Percentiles rank a stretch among this genome's conserved stretches.
Conservation (phyloP, 2,329 filamentous ascomycete species). For the Calonectria henricotiae region DNA sequence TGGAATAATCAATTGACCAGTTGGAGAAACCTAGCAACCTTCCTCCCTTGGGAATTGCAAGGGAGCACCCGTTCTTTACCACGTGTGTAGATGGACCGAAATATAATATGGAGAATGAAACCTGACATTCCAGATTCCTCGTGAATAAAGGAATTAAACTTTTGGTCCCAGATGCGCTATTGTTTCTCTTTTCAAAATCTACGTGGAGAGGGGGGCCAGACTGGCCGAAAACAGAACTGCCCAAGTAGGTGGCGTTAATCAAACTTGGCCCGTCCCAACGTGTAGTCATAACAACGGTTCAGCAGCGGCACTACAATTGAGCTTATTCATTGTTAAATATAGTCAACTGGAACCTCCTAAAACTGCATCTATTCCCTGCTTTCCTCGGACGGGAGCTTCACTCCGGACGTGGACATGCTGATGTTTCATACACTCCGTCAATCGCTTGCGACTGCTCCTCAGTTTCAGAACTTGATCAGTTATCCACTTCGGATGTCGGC, state of each 20-base stretch:
- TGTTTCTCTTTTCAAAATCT: too few relatives aligned
- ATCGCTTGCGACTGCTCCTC: too few relatives aligned
- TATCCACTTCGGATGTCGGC: background rate
- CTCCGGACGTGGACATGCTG: background rate
- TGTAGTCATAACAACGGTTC: background rate
- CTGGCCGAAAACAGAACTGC: background rate
- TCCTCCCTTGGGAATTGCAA: background rate
- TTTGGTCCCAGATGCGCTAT: background rate
- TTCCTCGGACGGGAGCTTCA: background rate
- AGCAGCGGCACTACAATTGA: background rate
- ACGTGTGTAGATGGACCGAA: background rate
- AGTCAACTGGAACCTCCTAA: too few relatives aligned
- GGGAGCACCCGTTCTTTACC: constrained; percentile 1
- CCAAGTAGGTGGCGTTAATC: background rate
- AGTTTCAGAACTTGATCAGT: background rate
- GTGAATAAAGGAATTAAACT: background rate
- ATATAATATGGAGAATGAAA: constrained; percentile 8
- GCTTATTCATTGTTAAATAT: background rate
- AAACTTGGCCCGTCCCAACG: background rate
- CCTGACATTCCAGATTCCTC: background rate
- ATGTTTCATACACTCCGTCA: background rate
- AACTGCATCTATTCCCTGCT: too few relatives aligned
- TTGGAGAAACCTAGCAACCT: background rate
- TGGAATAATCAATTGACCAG: too few relatives aligned
- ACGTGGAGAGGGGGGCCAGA: too few relatives aligned